phyloP scores from a whole-genome alignment of 192 early-diverging fungal species.

The Umbelopsis sp. region DNA sequence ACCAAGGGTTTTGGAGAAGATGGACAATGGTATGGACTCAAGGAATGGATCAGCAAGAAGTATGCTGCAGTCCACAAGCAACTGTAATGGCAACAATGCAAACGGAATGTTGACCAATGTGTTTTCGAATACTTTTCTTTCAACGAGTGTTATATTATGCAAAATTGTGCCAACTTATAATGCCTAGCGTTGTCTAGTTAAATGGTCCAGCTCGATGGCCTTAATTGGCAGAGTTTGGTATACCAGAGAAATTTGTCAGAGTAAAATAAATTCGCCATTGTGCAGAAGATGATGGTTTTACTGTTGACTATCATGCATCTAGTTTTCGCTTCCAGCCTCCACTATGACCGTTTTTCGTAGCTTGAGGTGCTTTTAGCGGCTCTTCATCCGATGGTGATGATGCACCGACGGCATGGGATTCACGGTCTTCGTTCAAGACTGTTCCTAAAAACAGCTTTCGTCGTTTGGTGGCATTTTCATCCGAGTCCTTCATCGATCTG shows the following conservation, averaged over 20 bases:
- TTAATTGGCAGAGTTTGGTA: background rate
- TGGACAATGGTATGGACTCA: slow-evolving; percentile 10
- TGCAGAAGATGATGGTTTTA: background rate
- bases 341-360: background rate
- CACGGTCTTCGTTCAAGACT: slow-evolving; percentile 26
- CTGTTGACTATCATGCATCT: background rate
- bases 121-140: background rate
- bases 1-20: slow-evolving; percentile 3
- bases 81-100: background rate
- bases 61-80: slow-evolving; percentile 7
- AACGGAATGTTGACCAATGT: background rate
- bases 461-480: slow-evolving; percentile 30
- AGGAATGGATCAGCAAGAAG: slow-evolving; percentile 24
- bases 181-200: no score
- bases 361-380: background rate
- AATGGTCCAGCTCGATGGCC: no score
- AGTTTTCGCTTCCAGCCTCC: slow-evolving; percentile 10
- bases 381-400: background rate
- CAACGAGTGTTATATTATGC: no score
- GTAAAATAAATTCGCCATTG: background rate
- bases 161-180: no score
- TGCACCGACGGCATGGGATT: background rate
- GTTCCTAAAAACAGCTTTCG: slow-evolving; percentile 34
- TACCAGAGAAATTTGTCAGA: background rate
- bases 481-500: slow-evolving; percentile 32